These are phyloP conservation scores for Paramarasmius palmivorus DNA, from an alignment of 1,284 basidiomycete genomes.

Conservation along the genomic window DNA sequence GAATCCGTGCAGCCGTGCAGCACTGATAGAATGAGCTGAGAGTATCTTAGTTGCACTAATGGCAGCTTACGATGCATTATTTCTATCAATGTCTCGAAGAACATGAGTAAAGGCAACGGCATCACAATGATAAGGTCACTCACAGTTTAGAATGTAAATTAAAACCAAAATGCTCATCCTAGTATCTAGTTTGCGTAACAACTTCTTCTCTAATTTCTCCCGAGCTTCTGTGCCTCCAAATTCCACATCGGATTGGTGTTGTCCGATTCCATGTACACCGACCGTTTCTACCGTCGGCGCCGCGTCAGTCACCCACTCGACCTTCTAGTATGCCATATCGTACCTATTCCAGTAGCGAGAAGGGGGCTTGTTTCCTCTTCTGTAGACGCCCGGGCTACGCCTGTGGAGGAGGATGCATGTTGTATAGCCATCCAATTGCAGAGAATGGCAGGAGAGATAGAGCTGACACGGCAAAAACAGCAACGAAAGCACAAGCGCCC, in stretches of 20 bases:
- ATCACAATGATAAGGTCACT: conserved; percentile 20
- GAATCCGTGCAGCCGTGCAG: conserved; percentile 69
- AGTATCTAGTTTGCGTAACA: conserved; percentile 63
- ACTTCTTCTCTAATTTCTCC: conserved; percentile 46
- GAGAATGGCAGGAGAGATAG: no score
- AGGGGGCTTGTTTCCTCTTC: no score
- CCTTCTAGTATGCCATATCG: no score
- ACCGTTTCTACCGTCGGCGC: not conserved
- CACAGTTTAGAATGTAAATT: conserved; percentile 72
- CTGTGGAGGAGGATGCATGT: no score
- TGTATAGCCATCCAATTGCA: no score
- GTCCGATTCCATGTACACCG: not conserved
- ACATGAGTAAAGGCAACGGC: not conserved
- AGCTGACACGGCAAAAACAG: no score
- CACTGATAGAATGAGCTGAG: conserved; percentile 34
- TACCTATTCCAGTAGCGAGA: no score
- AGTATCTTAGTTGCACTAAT: not conserved
- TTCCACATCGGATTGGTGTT: not conserved
- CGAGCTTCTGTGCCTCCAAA: conserved; percentile 15
- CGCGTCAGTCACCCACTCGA: no score
- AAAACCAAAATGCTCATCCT: conserved; percentile 67
- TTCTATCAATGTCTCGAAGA: conserved; percentile 59
- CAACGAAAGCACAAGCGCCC: no score
- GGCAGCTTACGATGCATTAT: conserved; percentile 54
- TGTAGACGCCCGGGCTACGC: no score